A percentile compares a stretch with the other conserved stretches of the same genome.
These are phyloP conservation scores for Pistacia vera DNA, from an alignment of 345 rosid genomes.

Conservation along the genomic window DNA sequence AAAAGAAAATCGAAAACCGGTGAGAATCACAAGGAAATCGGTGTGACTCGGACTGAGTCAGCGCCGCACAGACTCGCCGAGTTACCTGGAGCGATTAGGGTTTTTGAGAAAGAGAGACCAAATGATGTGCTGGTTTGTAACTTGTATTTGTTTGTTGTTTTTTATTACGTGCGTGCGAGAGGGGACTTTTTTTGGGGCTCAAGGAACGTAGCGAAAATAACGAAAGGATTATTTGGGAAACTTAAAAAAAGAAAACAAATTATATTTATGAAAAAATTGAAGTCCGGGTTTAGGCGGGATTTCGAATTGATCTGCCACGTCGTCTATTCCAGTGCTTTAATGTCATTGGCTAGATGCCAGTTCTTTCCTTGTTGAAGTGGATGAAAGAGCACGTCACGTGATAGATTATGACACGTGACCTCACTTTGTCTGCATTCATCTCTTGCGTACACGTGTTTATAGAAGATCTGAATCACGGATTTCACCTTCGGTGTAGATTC, in stretches of 20 bases:
- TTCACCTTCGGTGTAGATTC: neutral
- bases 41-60: conserved; percentile 28
- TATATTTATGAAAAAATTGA: conserved; percentile 15
- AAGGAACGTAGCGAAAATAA: neutral
- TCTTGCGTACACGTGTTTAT: neutral
- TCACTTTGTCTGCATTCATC: neutral
- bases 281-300: conserved; percentile 64
- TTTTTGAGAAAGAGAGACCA: conserved; percentile 17
- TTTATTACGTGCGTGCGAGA: neutral
- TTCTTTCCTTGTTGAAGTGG: neutral
- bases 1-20: conserved; percentile 7
- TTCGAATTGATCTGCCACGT: conserved; percentile 46
- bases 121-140: conserved; percentile 13
- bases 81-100: conserved; percentile 38
- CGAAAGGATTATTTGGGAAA: conserved; percentile 28
- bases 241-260: conserved; percentile 9
- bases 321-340: conserved; percentile 4
- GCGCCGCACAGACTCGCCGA: conserved; percentile 24
- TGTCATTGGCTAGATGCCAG: conserved; percentile 25
- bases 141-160: conserved; percentile 1
- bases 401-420: neutral
- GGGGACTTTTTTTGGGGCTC: neutral
- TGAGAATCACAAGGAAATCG: conserved; percentile 26
- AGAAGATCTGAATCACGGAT: neutral
- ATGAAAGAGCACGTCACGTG: conserved; percentile 6